A percentile compares a stretch with the other conserved stretches of the same genome.
These are phyloP conservation scores for Aspergillus japonicus DNA, from an alignment of 2,329 filamentous ascomycete genomes.

Conservation along the genomic window DNA sequence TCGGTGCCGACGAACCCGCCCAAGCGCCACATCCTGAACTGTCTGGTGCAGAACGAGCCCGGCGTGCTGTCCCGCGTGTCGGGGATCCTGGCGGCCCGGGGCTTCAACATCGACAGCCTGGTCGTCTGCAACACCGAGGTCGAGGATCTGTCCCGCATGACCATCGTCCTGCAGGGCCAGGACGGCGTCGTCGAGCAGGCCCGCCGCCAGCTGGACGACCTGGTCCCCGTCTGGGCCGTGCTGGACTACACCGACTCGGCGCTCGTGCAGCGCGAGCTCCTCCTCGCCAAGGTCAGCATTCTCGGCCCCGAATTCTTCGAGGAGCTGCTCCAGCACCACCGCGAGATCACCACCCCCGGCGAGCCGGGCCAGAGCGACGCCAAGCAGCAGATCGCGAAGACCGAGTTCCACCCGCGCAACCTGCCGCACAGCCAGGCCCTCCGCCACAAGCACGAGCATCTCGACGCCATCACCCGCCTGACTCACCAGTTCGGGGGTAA, in stretches of 20 bases:
- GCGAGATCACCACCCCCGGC: constrained; percentile 71
- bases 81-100: constrained; percentile 89
- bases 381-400: constrained; percentile 23
- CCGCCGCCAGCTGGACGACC: constrained; percentile 87
- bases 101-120: constrained; percentile 98
- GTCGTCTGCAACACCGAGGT: constrained; percentile 98
- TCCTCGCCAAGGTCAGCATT: constrained; percentile 95
- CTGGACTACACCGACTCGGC: constrained; percentile 92
- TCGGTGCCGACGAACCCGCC: constrained; percentile 77
- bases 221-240: constrained; percentile 97
- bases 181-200: constrained; percentile 98
- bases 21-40: constrained; percentile 96
- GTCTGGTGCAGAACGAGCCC: constrained; percentile 97
- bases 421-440: constrained; percentile 84
- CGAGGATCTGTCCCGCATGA: constrained; percentile 95
- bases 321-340: constrained; percentile 91
- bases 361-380: constrained; percentile 27
- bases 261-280: constrained; percentile 90
- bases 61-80: constrained; percentile 95
- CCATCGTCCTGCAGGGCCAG: constrained; percentile 92
- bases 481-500: constrained; percentile 98
- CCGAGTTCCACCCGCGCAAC: constrained; percentile 85
- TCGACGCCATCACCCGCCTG: constrained; percentile 93
- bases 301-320: constrained; percentile 97
- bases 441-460: constrained; percentile 94